Evolutionary conservation across 495 filamentous ascomycete species (phyloP).

Genomic region (Jackrogersella multiformis): DNA sequence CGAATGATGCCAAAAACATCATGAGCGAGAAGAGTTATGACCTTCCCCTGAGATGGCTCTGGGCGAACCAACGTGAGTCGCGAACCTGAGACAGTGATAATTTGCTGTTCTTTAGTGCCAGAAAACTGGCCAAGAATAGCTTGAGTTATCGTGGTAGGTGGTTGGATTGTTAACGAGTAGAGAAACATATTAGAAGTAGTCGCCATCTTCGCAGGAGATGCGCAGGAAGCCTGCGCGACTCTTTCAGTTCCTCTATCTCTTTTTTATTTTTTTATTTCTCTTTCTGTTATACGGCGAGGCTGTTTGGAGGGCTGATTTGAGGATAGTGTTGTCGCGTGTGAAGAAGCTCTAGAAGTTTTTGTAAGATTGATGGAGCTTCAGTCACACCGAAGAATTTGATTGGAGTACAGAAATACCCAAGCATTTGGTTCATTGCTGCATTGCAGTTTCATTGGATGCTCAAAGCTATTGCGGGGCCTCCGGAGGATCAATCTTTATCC

Average conservation of each 20-base stretch:
- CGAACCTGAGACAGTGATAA: slow-evolving; percentile 92
- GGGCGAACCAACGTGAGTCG: slow-evolving; percentile 87
- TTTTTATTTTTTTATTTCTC: slow-evolving; percentile 26
- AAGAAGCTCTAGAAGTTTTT: slow-evolving; percentile 7
- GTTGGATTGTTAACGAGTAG: slow-evolving; percentile 94
- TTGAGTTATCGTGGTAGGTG: slow-evolving; percentile 86
- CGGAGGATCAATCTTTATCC: slow-evolving; percentile 6
- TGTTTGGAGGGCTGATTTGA: slow-evolving; percentile 8
- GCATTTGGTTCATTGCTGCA: not conserved
- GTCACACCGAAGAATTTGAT: slow-evolving; percentile 25
- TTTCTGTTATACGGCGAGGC: slow-evolving; percentile 15
- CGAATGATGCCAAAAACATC: slow-evolving; percentile 97
- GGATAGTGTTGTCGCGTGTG: slow-evolving; percentile 6
- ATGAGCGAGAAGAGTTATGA: slow-evolving; percentile 84
- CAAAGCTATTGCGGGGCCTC: slow-evolving; percentile 3
- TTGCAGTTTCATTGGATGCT: not conserved
- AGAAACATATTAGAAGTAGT: slow-evolving; percentile 97
- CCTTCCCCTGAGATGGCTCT: slow-evolving; percentile 84
- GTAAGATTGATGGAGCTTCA: slow-evolving; percentile 22
- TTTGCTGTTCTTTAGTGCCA: slow-evolving; percentile 94
- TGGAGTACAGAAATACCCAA: slow-evolving; percentile 7
- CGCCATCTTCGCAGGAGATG: slow-evolving; percentile 74
- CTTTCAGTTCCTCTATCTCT: slow-evolving; percentile 34
- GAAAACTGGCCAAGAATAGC: slow-evolving; percentile 93
- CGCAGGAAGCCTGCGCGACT: slow-evolving; percentile 66